Evolutionary conservation across 1,284 basidiomycete genomes (phyloP), one percentile per base, ranked within the genome.

Genomic region (Moniliophthora roreri): DNA sequence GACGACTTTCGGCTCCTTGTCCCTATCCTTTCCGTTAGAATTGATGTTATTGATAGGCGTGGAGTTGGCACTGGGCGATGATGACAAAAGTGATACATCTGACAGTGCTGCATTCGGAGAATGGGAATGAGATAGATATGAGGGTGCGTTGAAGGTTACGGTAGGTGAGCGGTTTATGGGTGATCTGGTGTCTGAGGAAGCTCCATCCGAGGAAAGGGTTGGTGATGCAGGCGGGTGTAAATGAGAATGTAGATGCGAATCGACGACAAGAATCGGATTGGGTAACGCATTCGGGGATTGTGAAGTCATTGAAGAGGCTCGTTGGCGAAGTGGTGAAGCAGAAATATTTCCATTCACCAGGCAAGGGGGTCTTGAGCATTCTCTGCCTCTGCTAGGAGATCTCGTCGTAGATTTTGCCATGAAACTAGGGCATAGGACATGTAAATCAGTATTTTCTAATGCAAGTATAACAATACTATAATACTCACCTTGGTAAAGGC

Each of bases 401-500:
- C 66, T 68, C 8, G 70, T 59, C 34, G 28, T 11, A 32, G 64
- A 41, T 52, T 68, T 71, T 23, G 69, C 63, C 39, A 69, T 66
- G 56, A 79, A 70, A 24, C 75, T 78, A 44, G 11, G 44, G 39
- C 13, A 24, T 15, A 7, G 23, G 23, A 41, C 11, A 21, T 20
- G 2, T 36, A 42, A 21, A 35, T 44, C 16, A 50, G 20, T 4
- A 35, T 32, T 40, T 55, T 35, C 50, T 53, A 59, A 40, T 11
- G 40, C 20, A 18, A 44, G 20, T 6, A 7, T 37, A 3, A n/a
- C 16, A 16, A 7, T n/a, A 13, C n/a, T 44, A n/a, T 60, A 8
- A 28, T 20, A 53, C 68, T 44, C 56, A 84, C 84, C 75, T 79
- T 20, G 84, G 85, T 44, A 87, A 70, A 1, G 82, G 78, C 35